phyloP scores from a whole-genome alignment of 1,284 basidiomycete species.

The Cutaneotrichosporon curvatum region DNA sequence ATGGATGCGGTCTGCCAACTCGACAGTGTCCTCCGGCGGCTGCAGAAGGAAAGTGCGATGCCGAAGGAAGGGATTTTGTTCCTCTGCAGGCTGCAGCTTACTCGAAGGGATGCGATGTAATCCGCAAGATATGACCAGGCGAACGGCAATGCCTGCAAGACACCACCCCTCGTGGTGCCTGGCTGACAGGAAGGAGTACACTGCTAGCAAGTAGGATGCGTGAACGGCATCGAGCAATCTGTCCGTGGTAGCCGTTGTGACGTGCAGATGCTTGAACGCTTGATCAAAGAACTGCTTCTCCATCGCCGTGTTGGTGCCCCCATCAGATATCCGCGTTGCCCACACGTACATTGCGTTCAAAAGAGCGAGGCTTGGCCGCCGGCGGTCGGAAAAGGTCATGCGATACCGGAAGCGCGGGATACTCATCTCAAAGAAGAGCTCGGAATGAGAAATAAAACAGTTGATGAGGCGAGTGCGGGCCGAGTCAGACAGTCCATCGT shows the following conservation, averaged over 20 bases:
- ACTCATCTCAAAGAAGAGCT: conserved; percentile 41
- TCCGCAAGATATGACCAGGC: conserved; percentile 36
- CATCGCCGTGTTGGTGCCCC: conserved; percentile 26
- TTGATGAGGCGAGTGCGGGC: conserved; percentile 30
- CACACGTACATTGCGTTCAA: conserved; percentile 45
- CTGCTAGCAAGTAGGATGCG: conserved; percentile 35
- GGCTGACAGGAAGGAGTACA: conserved; percentile 36
- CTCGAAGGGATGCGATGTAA: conserved; percentile 36
- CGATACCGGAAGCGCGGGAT: conserved; percentile 38
- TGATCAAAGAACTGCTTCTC: conserved; percentile 35
- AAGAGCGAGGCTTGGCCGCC: conserved; percentile 33
- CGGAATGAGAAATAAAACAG: conserved; percentile 33
- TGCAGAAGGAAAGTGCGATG: conserved; percentile 30
- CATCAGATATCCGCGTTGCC: conserved; percentile 37
- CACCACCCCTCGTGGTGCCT: conserved; percentile 41
- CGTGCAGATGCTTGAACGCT: conserved; percentile 30
- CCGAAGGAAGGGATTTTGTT: conserved; percentile 29
- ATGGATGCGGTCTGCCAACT: conserved; percentile 39
- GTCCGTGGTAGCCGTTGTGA: conserved; percentile 31
- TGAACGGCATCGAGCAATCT: conserved; percentile 37
- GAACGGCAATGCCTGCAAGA: conserved; percentile 28
- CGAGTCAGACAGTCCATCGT: conserved; percentile 31
- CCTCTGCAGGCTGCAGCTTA: conserved; percentile 18
- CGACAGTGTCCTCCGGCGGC: conserved; percentile 36
- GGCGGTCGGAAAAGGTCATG: conserved; percentile 34